Evolutionary conservation across 352 stramenopile genomes (phyloP), one percentile per base, ranked within the genome.

Genomic region (Discostella stelligera): DNA sequence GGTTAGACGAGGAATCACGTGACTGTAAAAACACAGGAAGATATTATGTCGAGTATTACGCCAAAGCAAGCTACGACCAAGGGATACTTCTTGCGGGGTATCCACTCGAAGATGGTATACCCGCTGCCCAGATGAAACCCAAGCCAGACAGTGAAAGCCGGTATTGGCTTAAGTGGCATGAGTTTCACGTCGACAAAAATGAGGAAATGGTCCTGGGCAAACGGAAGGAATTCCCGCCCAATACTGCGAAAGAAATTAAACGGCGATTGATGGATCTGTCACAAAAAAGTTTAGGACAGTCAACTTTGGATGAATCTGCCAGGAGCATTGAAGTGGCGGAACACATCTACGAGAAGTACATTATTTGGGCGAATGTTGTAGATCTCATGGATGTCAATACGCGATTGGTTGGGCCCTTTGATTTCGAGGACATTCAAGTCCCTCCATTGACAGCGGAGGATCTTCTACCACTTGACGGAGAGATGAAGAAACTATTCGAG

Each of bases 21-120:
- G 46, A 76, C 49, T 82, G 66, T 52, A 16, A 55, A 32, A 55
- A 21, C 13, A 82, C 30, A 8, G 74, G 74, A 3, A 44, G 7
- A 23, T 82, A 82, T 44, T 82, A 82, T 48, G 74, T 82, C 9
- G 74, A 82, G 39, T 82, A 77, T 54, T 82, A 77, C 44, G 30
- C 74, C 9, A 82, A 82, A 41, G 49, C 74, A 14, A 61, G 63
- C 21, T 65, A 62, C 50, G 74, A 80, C 48, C 21, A 71, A 53
- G 76, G 62, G n/a, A 74, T 77, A 50, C 41, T 76, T 5, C 70
- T 86, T 44, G 39, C 65, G n/a, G 60, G 56, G 0, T 84, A 84
- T 55, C 62, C 46, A 16, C 49, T 89, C 7, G 56, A 87, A 52
- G 67, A 75, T 10, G 60, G 80, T 5, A 90, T 84, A 68, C 67